Conservation (phyloP, 306 rosid genomes). For the Citrullus mucosospermus region DNA sequence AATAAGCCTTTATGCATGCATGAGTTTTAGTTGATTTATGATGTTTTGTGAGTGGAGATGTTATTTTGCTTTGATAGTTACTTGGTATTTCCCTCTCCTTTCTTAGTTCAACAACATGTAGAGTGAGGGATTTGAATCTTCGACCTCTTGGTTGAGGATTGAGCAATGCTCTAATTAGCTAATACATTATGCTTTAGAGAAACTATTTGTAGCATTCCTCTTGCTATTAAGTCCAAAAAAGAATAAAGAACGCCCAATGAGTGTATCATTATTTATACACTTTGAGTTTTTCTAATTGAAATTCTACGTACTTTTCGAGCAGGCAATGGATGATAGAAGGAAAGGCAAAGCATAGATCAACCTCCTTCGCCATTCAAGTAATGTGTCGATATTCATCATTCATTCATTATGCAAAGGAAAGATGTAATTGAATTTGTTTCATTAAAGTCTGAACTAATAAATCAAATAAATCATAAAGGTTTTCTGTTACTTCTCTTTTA, state of each 20-base stretch:
- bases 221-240: neutral
- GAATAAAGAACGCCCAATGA: neutral
- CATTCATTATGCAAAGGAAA: constrained; percentile 14
- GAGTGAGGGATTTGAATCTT: no score
- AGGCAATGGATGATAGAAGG: constrained; percentile 43
- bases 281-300: neutral
- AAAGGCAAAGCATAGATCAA: constrained; percentile 33
- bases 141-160: neutral
- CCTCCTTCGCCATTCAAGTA: neutral
- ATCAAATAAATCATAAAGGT: constrained; percentile 2
- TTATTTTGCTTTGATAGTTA: neutral
- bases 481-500: neutral
- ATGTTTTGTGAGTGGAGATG: neutral
- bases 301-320: constrained; percentile 4
- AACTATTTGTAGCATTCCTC: neutral
- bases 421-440: neutral
- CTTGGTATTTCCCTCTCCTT: neutral
- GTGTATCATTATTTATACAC: neutral
- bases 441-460: neutral
- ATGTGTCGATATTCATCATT: constrained; percentile 14
- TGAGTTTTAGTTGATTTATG: neutral
- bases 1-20: neutral
- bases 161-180: neutral
- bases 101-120: no score
- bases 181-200: neutral